phyloP scores from a whole-genome alignment of 1,139 yeast species.

The Suhomyces chickasaworum region DNA sequence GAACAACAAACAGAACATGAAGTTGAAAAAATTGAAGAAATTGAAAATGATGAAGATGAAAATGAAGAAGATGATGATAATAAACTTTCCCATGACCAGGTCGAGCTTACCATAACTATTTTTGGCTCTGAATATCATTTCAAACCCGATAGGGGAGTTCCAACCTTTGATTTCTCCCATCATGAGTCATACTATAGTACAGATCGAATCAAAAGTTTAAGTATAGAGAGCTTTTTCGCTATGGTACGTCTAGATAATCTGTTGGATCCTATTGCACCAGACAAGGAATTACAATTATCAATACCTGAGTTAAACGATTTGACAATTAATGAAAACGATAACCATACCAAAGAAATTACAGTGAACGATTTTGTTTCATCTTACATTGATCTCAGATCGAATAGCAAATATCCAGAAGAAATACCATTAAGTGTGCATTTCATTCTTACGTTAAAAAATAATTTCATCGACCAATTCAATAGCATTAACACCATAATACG shows the following conservation, averaged over 20 bases:
- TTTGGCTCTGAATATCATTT: constrained; percentile 30
- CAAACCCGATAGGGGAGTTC: constrained; percentile 22
- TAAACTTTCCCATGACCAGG: neutral
- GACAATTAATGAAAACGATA: constrained; percentile 43
- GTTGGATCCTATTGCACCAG: constrained; percentile 28
- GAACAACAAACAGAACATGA: no score
- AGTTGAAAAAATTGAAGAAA: no score
- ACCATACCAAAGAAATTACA: constrained; percentile 33
- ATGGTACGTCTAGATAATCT: constrained; percentile 31
- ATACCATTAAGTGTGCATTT: constrained; percentile 29
- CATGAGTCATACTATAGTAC: constrained; percentile 30
- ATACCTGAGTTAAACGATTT: constrained; percentile 37
- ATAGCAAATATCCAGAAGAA: constrained; percentile 20
- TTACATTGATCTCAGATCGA: constrained; percentile 29
- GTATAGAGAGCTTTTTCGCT: constrained; percentile 32
- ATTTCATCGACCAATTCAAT: constrained; percentile 39
- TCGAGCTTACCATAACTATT: constrained; percentile 9
- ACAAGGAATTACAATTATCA: constrained; percentile 35
- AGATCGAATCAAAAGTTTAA: constrained; percentile 17
- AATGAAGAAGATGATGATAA: neutral
- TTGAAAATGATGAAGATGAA: neutral
- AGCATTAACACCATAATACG: constrained; percentile 27
- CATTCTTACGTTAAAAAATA: constrained; percentile 26
- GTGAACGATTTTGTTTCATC: constrained; percentile 37
- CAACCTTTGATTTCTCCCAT: constrained; percentile 17